Evolutionary conservation across 495 filamentous ascomycete species (phyloP).

Genomic region (Daldinia caldariorum): DNA sequence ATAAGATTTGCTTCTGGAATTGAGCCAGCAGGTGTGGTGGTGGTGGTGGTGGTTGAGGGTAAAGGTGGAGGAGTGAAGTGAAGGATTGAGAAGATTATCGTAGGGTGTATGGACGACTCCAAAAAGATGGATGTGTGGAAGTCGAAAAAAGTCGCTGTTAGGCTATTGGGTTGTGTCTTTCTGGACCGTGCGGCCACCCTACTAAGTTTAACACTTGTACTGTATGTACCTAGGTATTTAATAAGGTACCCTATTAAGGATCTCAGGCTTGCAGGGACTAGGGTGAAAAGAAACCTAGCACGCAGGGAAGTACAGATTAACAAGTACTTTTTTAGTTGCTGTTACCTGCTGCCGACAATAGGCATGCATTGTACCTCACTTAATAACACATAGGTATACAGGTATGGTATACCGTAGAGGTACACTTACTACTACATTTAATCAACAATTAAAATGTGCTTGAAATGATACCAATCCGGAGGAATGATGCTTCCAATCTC

Average conservation of each 20-base stretch:
- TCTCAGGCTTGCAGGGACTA: slow-evolving; percentile 39
- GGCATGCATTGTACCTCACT: slow-evolving; percentile 13
- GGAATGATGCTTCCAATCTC: slow-evolving; percentile 2
- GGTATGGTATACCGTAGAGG: too few species aligned
- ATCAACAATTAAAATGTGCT: slow-evolving; percentile 10
- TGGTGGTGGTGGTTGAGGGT: slow-evolving; percentile 26
- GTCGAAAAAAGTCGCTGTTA: slow-evolving; percentile 41
- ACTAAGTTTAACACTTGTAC: slow-evolving; percentile 3
- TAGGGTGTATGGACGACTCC: slow-evolving; percentile 37
- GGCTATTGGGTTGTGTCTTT: slow-evolving; percentile 35
- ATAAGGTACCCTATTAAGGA: slow-evolving; percentile 37
- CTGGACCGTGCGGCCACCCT: slow-evolving; percentile 34
- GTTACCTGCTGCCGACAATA: slow-evolving; percentile 18
- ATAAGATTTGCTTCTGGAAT: slow-evolving; percentile 59
- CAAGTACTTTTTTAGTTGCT: slow-evolving; percentile 7
- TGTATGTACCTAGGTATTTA: too few species aligned
- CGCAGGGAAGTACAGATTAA: slow-evolving; percentile 3
- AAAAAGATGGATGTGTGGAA: slow-evolving; percentile 37
- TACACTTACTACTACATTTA: background rate
- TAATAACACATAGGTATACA: slow-evolving; percentile 2
- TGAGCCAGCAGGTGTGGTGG: slow-evolving; percentile 53
- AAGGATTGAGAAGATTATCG: slow-evolving; percentile 47
- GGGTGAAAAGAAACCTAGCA: slow-evolving; percentile 3
- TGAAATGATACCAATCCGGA: background rate
- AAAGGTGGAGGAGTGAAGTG: slow-evolving; percentile 45